phyloP scores from a whole-genome alignment of 768 basidiomycete species.

The Boletus fagicola region DNA sequence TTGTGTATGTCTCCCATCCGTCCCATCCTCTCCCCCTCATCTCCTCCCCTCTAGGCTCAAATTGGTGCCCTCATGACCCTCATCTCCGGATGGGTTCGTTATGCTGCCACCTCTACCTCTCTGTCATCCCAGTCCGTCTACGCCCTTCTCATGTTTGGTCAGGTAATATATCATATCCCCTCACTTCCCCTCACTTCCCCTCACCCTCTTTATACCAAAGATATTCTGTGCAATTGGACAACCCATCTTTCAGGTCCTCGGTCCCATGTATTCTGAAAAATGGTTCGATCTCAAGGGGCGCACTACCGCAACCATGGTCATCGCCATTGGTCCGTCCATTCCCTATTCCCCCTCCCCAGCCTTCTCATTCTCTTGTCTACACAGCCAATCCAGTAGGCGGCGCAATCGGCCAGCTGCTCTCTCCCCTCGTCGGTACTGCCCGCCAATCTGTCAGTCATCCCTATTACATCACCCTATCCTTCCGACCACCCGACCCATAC shows the following conservation, averaged over 20 bases:
- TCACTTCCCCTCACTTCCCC: background rate
- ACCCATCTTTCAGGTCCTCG: slow-evolving; percentile 73
- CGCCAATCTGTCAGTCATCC: slow-evolving; percentile 56
- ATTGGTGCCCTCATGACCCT: slow-evolving; percentile 54
- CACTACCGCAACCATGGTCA: slow-evolving; percentile 73
- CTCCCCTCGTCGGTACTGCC: slow-evolving; percentile 55
- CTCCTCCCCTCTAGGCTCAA: slow-evolving; percentile 48
- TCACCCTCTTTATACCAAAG: slow-evolving; percentile 34
- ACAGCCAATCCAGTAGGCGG: slow-evolving; percentile 72
- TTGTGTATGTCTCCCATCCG: slow-evolving; percentile 49
- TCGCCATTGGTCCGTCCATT: slow-evolving; percentile 41
- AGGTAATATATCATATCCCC: slow-evolving; percentile 42
- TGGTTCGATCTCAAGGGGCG: slow-evolving; percentile 80
- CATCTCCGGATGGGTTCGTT: slow-evolving; percentile 74
- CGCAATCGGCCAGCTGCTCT: slow-evolving; percentile 70
- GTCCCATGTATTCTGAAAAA: slow-evolving; percentile 76
- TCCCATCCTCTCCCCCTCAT: background rate
- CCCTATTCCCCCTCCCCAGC: background rate
- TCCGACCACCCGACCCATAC: background rate
- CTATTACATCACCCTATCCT: background rate
- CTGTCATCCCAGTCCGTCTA: slow-evolving; percentile 55
- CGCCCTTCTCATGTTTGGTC: slow-evolving; percentile 65
- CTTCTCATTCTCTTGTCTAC: background rate
- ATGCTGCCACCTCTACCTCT: slow-evolving; percentile 60
- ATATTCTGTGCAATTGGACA: slow-evolving; percentile 63